A percentile compares a stretch with the other conserved stretches of the same genome.
Conservation (phyloP, 176 grass and related monocot genomes). For the Typha latifolia region DNA sequence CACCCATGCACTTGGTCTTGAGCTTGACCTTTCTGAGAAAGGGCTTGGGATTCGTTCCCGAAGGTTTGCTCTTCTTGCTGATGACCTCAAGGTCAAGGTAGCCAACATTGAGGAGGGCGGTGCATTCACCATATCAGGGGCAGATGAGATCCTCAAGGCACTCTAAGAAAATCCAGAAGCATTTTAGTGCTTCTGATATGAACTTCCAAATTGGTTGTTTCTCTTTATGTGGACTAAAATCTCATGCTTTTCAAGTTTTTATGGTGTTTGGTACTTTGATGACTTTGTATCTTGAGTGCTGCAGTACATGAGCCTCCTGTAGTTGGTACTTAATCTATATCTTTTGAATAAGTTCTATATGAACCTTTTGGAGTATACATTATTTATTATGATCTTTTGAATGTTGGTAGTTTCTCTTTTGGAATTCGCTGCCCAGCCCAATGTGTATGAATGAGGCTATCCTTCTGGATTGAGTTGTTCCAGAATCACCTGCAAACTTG, state of each 20-base stretch:
- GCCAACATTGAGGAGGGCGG: conserved; percentile 95
- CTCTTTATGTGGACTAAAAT: background rate
- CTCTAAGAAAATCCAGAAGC: conserved; percentile 28
- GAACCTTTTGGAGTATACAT: too few species aligned
- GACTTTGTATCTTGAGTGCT: background rate
- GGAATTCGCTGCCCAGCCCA: too few species aligned
- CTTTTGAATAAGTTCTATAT: too few species aligned
- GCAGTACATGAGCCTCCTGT: too few species aligned
- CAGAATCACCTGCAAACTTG: too few species aligned
- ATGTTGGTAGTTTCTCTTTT: too few species aligned
- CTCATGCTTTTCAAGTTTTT: background rate
- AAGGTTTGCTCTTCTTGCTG: conserved; percentile 68
- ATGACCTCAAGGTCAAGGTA: conserved; percentile 70
- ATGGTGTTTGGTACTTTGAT: background rate
- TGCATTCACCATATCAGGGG: conserved; percentile 83
- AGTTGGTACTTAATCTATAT: too few species aligned
- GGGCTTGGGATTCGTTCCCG: conserved; percentile 68
- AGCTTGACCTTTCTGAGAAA: conserved; percentile 83
- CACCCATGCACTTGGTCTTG: conserved; percentile 72
- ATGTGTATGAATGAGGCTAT: too few species aligned
- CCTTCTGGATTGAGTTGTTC: too few species aligned
- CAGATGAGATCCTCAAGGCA: conserved; percentile 91
- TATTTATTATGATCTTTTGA: too few species aligned
- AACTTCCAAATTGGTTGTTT: background rate
- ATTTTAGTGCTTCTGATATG: background rate